phyloP scores from a whole-genome alignment of 495 filamentous ascomycete species.

The Cercophora newfieldiana region DNA sequence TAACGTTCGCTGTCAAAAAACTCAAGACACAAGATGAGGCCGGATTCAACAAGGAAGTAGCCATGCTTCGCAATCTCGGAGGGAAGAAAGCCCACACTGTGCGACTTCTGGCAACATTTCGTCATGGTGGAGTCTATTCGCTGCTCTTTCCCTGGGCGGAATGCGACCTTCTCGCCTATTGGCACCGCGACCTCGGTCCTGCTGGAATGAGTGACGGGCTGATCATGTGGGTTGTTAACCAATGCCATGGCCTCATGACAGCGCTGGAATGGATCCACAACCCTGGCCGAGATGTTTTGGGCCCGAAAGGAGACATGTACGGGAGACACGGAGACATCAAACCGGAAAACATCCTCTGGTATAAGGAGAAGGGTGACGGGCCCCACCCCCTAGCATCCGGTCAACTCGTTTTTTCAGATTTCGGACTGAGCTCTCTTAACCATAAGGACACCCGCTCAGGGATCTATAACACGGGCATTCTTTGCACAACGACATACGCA shows the following conservation, averaged over 20 bases:
- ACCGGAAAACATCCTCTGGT: constrained; percentile 7
- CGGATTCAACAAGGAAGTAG: background rate
- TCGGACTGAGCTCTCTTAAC: background rate
- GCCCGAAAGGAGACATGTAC: background rate
- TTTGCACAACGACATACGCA: constrained; percentile 1
- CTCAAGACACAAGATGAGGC: background rate
- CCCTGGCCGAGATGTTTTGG: background rate
- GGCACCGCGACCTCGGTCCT: background rate
- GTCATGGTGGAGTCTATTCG: background rate
- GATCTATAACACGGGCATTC: background rate
- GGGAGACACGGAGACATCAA: constrained; percentile 6
- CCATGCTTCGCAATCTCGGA: constrained; percentile 1
- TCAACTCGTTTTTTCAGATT: background rate
- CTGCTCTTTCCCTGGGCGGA: background rate
- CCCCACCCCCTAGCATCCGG: background rate
- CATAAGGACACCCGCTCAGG: background rate
- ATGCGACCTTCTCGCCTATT: background rate
- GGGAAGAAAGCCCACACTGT: constrained; percentile 4
- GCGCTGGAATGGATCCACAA: constrained; percentile 1
- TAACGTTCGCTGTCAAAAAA: background rate
- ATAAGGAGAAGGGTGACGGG: background rate
- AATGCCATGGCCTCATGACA: background rate
- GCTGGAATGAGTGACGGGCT: too few species aligned
- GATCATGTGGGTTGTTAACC: background rate
- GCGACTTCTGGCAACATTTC: background rate